Conservation (phyloP, 352 stramenopile species). For the Phytophthora sojae region DNA sequence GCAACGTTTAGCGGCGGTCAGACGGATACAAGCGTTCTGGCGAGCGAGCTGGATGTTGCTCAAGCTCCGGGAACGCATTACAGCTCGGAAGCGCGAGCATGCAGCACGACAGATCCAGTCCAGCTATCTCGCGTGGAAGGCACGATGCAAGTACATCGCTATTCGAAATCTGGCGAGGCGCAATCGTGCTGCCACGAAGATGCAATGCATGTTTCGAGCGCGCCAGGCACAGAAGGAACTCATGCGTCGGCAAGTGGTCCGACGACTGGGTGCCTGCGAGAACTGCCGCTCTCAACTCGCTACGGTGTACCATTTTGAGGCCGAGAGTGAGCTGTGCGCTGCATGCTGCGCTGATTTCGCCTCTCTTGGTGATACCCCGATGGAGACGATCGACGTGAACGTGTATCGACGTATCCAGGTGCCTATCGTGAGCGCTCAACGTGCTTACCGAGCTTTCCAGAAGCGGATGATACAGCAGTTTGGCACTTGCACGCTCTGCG, state of each 20-base stretch:
- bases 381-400: slow-evolving; percentile 37
- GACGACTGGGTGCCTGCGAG: slow-evolving; percentile 43
- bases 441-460: slow-evolving; percentile 51
- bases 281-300: slow-evolving; percentile 53
- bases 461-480: slow-evolving; percentile 18
- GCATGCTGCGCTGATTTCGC: slow-evolving; percentile 36
- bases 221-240: slow-evolving; percentile 37
- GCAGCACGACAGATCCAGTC: slow-evolving; percentile 35
- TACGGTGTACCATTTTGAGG: slow-evolving; percentile 45
- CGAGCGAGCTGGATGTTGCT: slow-evolving; percentile 33
- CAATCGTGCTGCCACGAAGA: slow-evolving; percentile 42
- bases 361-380: slow-evolving; percentile 1
- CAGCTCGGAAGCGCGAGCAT: slow-evolving; percentile 17
- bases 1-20: slow-evolving; percentile 23
- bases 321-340: slow-evolving; percentile 42
- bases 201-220: slow-evolving; percentile 58
- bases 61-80: slow-evolving; percentile 18
- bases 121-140: slow-evolving; percentile 23
- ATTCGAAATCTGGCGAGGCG: slow-evolving; percentile 36
- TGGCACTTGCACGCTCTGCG: slow-evolving; percentile 55
- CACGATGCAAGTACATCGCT: slow-evolving; percentile 35
- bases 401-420: slow-evolving; percentile 44
- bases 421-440: slow-evolving; percentile 39
- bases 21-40: slow-evolving; percentile 50
- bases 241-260: slow-evolving; percentile 45